phyloP scores from a whole-genome alignment of 23 red algal genomes.

The Gracilaria domingensis region DNA sequence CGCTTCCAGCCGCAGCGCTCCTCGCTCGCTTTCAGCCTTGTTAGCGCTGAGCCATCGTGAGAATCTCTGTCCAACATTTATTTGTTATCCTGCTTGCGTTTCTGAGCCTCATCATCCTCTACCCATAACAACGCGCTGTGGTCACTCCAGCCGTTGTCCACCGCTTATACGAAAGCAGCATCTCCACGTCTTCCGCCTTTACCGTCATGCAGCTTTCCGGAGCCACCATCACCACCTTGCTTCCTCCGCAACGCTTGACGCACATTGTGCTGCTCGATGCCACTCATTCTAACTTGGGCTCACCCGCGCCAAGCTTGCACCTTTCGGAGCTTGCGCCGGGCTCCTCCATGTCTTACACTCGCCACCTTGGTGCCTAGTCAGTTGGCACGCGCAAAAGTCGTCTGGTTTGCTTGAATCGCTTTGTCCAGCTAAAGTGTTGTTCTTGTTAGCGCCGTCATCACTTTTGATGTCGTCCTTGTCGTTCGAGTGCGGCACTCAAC shows the following conservation, averaged over 20 bases:
- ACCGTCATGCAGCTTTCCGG: not conserved
- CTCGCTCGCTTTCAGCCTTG: too few species aligned
- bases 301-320: slow-evolving; percentile 1
- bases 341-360: slow-evolving; percentile 29
- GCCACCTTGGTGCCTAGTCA: not conserved
- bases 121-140: too few species aligned
- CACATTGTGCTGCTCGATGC: not conserved
- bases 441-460: too few species aligned
- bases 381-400: not conserved
- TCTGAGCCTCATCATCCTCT: too few species aligned
- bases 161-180: not conserved
- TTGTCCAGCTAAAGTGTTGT: not conserved
- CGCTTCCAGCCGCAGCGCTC: too few species aligned
- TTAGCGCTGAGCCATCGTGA: too few species aligned
- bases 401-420: not conserved
- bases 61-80: too few species aligned
- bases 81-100: too few species aligned
- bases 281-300: slow-evolving; percentile 17
- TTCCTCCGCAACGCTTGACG: not conserved
- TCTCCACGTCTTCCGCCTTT: not conserved
- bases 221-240: slow-evolving; percentile 10
- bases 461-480: not conserved
- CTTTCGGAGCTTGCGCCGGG: not conserved
- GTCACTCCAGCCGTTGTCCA: too few species aligned
- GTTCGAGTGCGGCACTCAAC: too few species aligned